Evolutionary conservation across 192 early-diverging fungal species (phyloP).

Genomic region (Gonapodya prolifera): DNA sequence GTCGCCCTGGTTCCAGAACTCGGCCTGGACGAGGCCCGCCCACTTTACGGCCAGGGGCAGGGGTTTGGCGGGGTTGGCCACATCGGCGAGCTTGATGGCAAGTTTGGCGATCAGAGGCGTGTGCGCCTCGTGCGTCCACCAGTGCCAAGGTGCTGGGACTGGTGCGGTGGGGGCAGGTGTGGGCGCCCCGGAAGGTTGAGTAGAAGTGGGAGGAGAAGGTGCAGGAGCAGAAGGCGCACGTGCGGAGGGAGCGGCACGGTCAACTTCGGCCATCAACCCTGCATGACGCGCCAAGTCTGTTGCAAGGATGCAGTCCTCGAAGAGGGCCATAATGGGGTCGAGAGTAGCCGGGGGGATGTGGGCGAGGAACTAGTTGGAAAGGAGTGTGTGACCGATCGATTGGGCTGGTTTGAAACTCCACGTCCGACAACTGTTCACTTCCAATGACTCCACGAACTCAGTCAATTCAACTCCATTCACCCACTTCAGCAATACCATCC

Average conservation of each 20-base stretch:
- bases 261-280: background rate
- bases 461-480: too few species aligned
- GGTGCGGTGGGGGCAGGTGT: background rate
- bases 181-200: background rate
- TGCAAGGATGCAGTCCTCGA: background rate
- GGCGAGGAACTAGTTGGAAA: background rate
- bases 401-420: too few species aligned
- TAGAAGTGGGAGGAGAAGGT: background rate
- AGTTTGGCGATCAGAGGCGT: conserved; percentile 30
- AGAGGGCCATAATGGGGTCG: background rate
- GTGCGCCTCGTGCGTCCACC: conserved; percentile 5
- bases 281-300: background rate
- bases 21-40: conserved; percentile 41
- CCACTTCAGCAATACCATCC: too few species aligned
- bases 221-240: background rate
- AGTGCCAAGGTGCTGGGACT: background rate
- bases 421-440: too few species aligned
- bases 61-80: conserved; percentile 36
- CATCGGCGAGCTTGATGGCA: conserved; percentile 47
- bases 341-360: background rate
- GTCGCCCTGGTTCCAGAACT: conserved; percentile 34
- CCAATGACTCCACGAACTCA: too few species aligned
- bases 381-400: too few species aligned
- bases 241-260: background rate
- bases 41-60: conserved; percentile 28